Conservation (phyloP, 2,329 filamentous ascomycete species). For the Nectriaceae sp. region DNA sequence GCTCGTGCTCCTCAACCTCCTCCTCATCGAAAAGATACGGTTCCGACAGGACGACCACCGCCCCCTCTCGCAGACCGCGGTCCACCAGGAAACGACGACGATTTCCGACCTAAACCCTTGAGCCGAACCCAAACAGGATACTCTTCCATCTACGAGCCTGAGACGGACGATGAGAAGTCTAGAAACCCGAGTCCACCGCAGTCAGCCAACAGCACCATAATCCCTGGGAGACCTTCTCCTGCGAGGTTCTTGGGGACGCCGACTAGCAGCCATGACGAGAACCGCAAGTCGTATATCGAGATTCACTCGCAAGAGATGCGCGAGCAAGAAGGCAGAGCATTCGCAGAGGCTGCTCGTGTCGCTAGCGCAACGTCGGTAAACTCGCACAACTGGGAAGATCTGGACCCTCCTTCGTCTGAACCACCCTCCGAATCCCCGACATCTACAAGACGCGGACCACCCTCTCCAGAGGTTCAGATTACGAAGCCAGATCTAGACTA, state of each 20-base stretch:
- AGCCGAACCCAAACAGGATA: slow-evolving; percentile 61
- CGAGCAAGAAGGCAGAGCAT: slow-evolving; percentile 59
- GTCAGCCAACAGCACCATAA: slow-evolving; percentile 24
- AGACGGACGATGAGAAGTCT: slow-evolving; percentile 16
- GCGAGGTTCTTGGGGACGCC: slow-evolving; percentile 46
- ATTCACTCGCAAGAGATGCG: slow-evolving; percentile 62
- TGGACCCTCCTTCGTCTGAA: slow-evolving; percentile 29
- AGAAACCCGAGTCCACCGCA: slow-evolving; percentile 19
- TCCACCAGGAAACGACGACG: slow-evolving; percentile 31
- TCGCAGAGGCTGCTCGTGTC: slow-evolving; percentile 50
- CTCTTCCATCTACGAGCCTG: slow-evolving; percentile 35
- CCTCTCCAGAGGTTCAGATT: slow-evolving; percentile 31
- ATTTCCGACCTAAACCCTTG: slow-evolving; percentile 56
- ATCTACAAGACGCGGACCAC: slow-evolving; percentile 21
- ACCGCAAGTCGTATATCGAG: slow-evolving; percentile 59
- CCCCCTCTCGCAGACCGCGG: slow-evolving; percentile 11
- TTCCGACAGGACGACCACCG: slow-evolving; percentile 14
- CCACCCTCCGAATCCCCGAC: slow-evolving; percentile 27
- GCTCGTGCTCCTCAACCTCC: slow-evolving; percentile 35
- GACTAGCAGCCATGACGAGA: slow-evolving; percentile 48
- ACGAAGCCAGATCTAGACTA: slow-evolving; percentile 35
- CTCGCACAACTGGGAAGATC: slow-evolving; percentile 35
- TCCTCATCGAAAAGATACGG: slow-evolving; percentile 21
- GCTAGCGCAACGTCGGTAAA: slow-evolving; percentile 37
- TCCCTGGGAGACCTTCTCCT: slow-evolving; percentile 36